These are phyloP conservation scores for Fusarium sp. DNA, from an alignment of 2,329 filamentous ascomycete species.

Conservation along the genomic window DNA sequence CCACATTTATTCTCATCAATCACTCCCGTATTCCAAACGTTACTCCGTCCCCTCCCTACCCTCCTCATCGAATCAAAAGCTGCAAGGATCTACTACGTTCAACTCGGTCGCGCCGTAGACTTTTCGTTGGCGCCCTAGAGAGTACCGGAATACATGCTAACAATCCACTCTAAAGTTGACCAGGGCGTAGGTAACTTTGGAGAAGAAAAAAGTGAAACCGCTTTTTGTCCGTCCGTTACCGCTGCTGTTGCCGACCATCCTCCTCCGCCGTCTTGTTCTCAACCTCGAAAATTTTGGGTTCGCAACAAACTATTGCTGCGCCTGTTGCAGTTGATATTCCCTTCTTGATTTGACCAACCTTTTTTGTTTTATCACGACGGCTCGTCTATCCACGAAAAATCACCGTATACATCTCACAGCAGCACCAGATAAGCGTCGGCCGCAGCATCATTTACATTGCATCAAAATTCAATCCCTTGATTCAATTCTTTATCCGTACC, in stretches of 20 bases:
- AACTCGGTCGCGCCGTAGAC: constrained; percentile 48
- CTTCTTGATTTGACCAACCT: constrained; percentile 1
- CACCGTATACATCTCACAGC: constrained; percentile 14
- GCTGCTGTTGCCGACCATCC: constrained; percentile 32
- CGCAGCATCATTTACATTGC: constrained; percentile 28
- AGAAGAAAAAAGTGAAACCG: constrained; percentile 35
- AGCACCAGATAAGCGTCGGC: constrained; percentile 26
- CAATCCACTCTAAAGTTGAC: constrained; percentile 36
- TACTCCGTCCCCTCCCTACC: constrained; percentile 39
- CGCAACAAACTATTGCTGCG: constrained; percentile 22
- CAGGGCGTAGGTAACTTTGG: constrained; percentile 34
- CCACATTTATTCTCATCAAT: constrained; percentile 13
- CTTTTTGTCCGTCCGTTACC: constrained; percentile 37
- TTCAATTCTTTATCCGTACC: constrained; percentile 34
- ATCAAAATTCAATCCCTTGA: constrained; percentile 29
- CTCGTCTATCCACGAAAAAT: constrained; percentile 1
- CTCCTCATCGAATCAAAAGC: constrained; percentile 36
- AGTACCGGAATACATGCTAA: constrained; percentile 29
- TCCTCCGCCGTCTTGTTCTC: constrained; percentile 30
- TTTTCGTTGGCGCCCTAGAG: constrained; percentile 44
- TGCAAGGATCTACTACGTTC: constrained; percentile 44
- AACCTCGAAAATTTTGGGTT: constrained; percentile 28
- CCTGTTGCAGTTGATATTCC: constrained; percentile 11
- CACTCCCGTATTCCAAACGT: constrained; percentile 34
- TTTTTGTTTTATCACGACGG: too few relatives aligned